Base-by-base conservation (phyloP, 2,329 filamentous ascomycete genomes). In the Stromatinia cepivora region DNA sequence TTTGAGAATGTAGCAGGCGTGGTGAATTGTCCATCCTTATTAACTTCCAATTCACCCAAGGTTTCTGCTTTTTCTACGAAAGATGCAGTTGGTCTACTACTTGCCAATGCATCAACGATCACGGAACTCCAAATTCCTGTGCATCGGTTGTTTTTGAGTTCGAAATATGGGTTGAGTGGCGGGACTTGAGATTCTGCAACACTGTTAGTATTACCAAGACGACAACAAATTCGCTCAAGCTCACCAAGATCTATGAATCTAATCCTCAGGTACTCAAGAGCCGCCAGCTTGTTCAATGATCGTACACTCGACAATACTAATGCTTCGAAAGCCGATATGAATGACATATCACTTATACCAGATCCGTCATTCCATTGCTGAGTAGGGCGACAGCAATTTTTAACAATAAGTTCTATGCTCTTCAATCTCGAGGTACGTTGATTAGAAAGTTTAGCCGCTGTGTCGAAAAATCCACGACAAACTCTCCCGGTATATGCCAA, bases 171-270 rank as follows among this genome's bases (percentile, higher is more conserved):
- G 74, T 93, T 92, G 6, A 92, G 80, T 1, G 88, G 86, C 4
- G 90, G 90, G 20, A 90, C 84, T 3, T 88, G 86, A 2, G 90
- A 91, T 76, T 93, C 90, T 89, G 42, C n/a, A 50, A 11, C 11
- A 50, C 20, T 25, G 28, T 58, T 70, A 58, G 61, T 75, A 57
- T 52, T 34, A 13, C 13, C 3, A 17, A 53, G 25, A 31, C 20
- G 50, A n/a, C 17, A 34, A 22, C 15, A 50, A 28, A 50, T 13
- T 10, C 25, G 52, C 46, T 42, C 34, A 17, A 31, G 67, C 59
- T 82, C 73, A 82, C 89, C 87, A 84, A 93, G 82, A 78, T 93
- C 90, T 66, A 93, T 88, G 75, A 91, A 93, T 67, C 90, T 87
- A 75, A 93, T 92, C 69, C 90, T 84, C 72, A 93, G 78, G 77